Percentiles rank a stretch among this genome's conserved stretches.
These are phyloP conservation scores for Clarireedia sp. DNA, from an alignment of 2,329 filamentous ascomycete species.

Conservation along the genomic window DNA sequence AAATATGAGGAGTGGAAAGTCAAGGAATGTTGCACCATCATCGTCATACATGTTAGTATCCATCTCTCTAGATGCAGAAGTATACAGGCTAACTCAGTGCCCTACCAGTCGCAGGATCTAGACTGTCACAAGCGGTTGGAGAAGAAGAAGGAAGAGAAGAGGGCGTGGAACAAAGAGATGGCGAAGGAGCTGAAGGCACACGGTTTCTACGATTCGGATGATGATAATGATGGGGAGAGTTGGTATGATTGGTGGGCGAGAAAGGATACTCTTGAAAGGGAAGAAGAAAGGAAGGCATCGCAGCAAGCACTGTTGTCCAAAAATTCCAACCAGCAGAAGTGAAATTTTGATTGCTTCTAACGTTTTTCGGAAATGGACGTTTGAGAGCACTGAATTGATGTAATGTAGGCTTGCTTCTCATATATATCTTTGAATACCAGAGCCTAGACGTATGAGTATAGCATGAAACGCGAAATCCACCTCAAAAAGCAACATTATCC, in stretches of 20 bases:
- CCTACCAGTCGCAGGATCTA: constrained; percentile 2
- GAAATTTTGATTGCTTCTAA: too few species aligned
- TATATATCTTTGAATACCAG: too few species aligned
- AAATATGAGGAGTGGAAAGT: not conserved
- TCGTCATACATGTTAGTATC: constrained; percentile 5
- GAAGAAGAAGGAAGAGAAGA: not conserved
- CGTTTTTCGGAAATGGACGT: too few species aligned
- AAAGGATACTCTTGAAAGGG: not conserved
- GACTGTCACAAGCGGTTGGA: not conserved
- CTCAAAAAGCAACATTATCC: too few species aligned
- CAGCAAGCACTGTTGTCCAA: too few species aligned
- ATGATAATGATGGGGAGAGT: constrained; percentile 1
- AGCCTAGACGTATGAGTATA: too few species aligned
- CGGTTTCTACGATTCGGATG: constrained; percentile 1
- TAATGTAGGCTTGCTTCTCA: too few species aligned
- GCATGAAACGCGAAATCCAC: too few species aligned
- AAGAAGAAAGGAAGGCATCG: too few species aligned
- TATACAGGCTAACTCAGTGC: not conserved
- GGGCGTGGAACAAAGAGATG: not conserved
- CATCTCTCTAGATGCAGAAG: not conserved
- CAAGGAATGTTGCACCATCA: not conserved
- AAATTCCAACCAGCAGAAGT: too few species aligned
- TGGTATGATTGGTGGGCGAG: constrained; percentile 2
- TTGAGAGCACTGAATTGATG: too few species aligned
- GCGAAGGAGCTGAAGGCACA: not conserved